Base-by-base conservation (phyloP, 129 eudicot genomes). In the Arctium minus region DNA sequence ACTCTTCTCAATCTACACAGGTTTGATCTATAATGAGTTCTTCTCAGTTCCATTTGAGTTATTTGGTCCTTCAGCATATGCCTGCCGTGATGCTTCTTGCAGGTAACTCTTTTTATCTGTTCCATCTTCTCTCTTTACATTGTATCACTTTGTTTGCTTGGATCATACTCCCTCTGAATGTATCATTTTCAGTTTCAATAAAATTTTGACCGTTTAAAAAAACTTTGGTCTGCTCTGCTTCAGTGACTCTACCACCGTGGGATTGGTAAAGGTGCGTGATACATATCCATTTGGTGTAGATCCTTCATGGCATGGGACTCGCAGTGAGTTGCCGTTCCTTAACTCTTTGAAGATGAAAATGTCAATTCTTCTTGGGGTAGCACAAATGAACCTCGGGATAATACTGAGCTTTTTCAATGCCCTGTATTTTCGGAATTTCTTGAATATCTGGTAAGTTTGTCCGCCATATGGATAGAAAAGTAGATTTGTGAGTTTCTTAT, bases 341-440 rank as follows among this genome's bases (percentile, higher is more conserved):
- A 94, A 94, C 72, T 94, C 98, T 18, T 71, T 94, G 36, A 94
- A 94, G 88, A 94, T 94, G 98, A 94, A 94, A 84, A 89, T 94
- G 98, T 94, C 98, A 12, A 91, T 94, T 67, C 93, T 94, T 37
- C 84, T 94, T 42, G 98, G 98, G 8, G 97, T 94, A 72, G 88
- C 98, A 77, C 98, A 94, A 80, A 94, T 94, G 98, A 91, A 94
- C 85, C 93, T 94, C 11, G 97, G 98, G 39, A 89, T 94, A 70
- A 86, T 94, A 62, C 18, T 94, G 80, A 94, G 98, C 85, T 94
- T 67, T 68, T 90, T 87, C 75, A 94, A 94, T 84, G 98, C 93
- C 50, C 56, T 64, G 42, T 91, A 87, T 87, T 94, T 94, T 77
- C 77, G 88, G 38, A 90, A 84, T 82, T 30, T 77, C 79, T 48